A percentile compares a stretch with the other conserved stretches of the same genome.
These are phyloP conservation scores for Ophiostoma sp. DNA, from an alignment of 2,329 filamentous ascomycete genomes.

Conservation along the genomic window DNA sequence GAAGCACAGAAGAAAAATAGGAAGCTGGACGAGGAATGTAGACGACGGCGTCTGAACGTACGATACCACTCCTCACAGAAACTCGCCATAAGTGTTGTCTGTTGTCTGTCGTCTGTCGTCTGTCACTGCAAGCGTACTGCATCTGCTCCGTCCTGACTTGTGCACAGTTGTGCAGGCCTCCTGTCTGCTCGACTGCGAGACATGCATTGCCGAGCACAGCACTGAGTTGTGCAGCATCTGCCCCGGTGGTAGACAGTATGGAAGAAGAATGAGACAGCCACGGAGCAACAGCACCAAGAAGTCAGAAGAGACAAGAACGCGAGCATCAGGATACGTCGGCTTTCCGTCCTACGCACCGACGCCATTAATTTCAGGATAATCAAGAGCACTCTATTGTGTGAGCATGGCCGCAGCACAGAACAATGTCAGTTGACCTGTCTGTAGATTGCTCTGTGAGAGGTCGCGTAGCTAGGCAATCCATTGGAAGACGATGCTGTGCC, in stretches of 20 bases:
- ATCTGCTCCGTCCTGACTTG: neutral
- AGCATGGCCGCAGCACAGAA: neutral
- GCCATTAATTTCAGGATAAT: neutral
- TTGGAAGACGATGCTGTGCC: neutral
- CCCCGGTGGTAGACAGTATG: neutral
- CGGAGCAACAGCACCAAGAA: no score
- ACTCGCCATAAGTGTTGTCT: no score
- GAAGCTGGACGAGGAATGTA: no score
- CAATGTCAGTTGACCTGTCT: neutral
- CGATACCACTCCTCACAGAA: no score
- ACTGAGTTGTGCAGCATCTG: slow-evolving; percentile 1
- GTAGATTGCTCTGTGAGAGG: neutral
- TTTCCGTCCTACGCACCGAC: neutral
- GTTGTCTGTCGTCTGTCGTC: no score
- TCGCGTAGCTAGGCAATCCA: neutral
- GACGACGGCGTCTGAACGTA: no score
- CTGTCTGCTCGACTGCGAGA: neutral
- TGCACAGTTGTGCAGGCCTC: neutral
- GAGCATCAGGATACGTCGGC: neutral
- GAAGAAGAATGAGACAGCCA: neutral
- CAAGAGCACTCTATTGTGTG: neutral
- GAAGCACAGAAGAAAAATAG: no score
- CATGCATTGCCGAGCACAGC: slow-evolving; percentile 5
- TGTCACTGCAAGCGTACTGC: no score
- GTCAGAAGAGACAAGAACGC: no score